Base-by-base conservation (phyloP, 129 eudicot species). In the Oenanthe sinensis region DNA sequence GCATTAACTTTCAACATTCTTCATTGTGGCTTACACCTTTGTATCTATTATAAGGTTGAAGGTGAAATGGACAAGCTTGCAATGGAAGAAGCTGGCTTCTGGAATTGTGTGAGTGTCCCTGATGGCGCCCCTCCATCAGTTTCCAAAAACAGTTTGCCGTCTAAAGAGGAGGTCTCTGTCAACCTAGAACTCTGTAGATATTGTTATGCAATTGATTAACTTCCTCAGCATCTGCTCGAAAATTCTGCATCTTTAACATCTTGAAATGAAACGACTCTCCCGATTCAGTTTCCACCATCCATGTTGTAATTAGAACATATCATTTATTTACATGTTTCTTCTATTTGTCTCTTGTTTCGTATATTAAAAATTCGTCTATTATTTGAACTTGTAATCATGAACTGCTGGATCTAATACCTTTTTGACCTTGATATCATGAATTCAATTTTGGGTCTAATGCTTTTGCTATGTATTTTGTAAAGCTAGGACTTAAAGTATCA, bases 11-110 rank as follows among this genome's bases (percentile, higher is more conserved):
- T 15, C 26, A 48, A 30, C 71, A 72, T 14, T 13, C 10, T 30
- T 6, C 40, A 78, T 36, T 9, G 17, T 8, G 58, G 47, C 55
- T 74, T 67, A 28, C 58, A n/a, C 52, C 68, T 47, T 26, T 33
- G 15, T 81, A 52, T 71, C 42, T 50, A 19, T 81, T 77, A 52
- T 76, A 91, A 60, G 99, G 99, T 95, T 83, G 99, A 95, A 82
- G 99, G 97, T 76, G 99, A 95, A 88, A 95, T 95, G 82, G 97
- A 95, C 88, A 95, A 95, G 84, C 99, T 95, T 85, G 84, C 99
- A 49, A 87, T 95, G 99, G 99, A 92, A 83, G 97, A 95, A 86
- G 99, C 97, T 58, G 99, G 99, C 37, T 91, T 90, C 76, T 84
- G 88, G 40, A 95, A 95, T 77, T 95, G 99, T 77, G 96, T 95